phyloP scores from a whole-genome alignment of 805 yeast genomes.

The Kuraishia molischiana region DNA sequence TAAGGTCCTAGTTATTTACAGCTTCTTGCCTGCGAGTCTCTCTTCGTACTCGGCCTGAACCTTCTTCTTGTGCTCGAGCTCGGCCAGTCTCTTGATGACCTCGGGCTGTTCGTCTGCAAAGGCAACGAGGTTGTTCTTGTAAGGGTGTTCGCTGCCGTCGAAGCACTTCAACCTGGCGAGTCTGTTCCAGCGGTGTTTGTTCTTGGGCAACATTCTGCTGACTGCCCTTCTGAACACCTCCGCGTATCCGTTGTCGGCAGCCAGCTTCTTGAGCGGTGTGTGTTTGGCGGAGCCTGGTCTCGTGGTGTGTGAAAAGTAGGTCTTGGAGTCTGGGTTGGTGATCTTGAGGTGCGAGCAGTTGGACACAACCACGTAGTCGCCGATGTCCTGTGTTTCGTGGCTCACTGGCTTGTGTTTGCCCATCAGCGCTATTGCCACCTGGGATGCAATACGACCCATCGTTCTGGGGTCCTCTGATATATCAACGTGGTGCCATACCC shows the following conservation, averaged over 20 bases:
- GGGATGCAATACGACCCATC: conserved; percentile 84
- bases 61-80: conserved; percentile 18
- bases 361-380: conserved; percentile 95
- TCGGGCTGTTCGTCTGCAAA: conserved; percentile 68
- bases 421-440: conserved; percentile 77
- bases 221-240: conserved; percentile 84
- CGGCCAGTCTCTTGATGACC: conserved; percentile 32
- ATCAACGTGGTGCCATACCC: conserved; percentile 95
- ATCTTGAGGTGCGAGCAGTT: conserved; percentile 74
- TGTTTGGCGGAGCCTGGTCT: conserved; percentile 86
- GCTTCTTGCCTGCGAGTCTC: conserved; percentile 15
- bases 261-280: conserved; percentile 70
- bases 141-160: conserved; percentile 87
- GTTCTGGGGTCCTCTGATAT: conserved; percentile 77
- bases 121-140: conserved; percentile 72
- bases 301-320: conserved; percentile 82
- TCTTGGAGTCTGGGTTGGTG: conserved; percentile 83
- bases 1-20: conserved; percentile 1
- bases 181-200: conserved; percentile 68
- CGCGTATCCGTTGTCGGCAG: conserved; percentile 75
- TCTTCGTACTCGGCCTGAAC: conserved; percentile 15
- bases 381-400: conserved; percentile 74
- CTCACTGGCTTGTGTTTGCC: conserved; percentile 97
- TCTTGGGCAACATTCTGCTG: conserved; percentile 93
- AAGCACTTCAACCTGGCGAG: conserved; percentile 76